Evolutionary conservation across 331 rosid genomes (phyloP).

Genomic region (Rhamnella rubrinervis): DNA sequence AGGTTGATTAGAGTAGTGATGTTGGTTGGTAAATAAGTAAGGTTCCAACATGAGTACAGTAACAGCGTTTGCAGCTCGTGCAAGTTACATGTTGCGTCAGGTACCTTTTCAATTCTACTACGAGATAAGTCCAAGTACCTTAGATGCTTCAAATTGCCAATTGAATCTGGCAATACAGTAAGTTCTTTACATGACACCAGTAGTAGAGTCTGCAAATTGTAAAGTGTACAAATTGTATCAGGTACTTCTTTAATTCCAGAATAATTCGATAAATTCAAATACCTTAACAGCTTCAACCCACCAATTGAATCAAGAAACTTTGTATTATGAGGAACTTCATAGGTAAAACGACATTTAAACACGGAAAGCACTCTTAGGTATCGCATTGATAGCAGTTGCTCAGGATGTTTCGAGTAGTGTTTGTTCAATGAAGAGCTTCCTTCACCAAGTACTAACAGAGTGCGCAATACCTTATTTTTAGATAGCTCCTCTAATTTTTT

Average conservation of each 20-base stretch:
- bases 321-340: not conserved
- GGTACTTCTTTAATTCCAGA: not conserved
- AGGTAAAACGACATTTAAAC: too few relatives aligned
- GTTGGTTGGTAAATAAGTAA: constrained; percentile 4
- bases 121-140: constrained; percentile 2
- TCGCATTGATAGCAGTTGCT: not conserved
- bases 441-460: not conserved
- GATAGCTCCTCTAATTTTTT: constrained; percentile 4
- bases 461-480: constrained; percentile 9
- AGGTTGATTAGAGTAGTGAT: not conserved
- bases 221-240: too few relatives aligned
- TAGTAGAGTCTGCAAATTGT: not conserved
- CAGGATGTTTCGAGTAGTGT: not conserved
- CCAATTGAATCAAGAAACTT: not conserved
- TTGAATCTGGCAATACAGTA: not conserved
- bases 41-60: not conserved
- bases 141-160: constrained; percentile 18
- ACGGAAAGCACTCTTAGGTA: constrained; percentile 2
- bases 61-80: constrained; percentile 10
- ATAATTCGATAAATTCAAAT: not conserved
- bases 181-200: not conserved
- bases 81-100: not conserved
- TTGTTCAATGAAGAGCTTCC: too few relatives aligned
- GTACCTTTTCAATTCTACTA: not conserved
- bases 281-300: not conserved